Evolutionary conservation across 2,329 filamentous ascomycete genomes (phyloP), one percentile per base, ranked within the genome.

Genomic region (Monosporascus sp.): DNA sequence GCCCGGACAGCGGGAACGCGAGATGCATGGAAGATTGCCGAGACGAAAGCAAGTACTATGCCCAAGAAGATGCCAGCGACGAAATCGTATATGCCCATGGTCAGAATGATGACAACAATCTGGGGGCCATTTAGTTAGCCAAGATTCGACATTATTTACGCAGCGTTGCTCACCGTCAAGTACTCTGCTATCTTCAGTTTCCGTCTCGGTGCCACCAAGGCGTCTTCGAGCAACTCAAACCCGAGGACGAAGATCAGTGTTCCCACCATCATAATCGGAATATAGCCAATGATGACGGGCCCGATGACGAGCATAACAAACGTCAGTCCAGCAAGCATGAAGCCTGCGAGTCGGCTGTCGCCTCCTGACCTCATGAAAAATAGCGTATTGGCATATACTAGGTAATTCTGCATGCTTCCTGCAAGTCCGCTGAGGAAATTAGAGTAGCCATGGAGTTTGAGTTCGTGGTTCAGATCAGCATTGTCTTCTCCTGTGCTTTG

Each of bases 1-100:
- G 89, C 90, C 48, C 93, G 83, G 47, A 99, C 89, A 17, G 94
- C 91, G 1, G 92, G 91, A 35, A 95, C 88, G 51, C 88, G 83
- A 2, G 94, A 96, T 9, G 91, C 93, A 68, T 97, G 92, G 25
- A 97, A 85, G 27, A 96, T 90, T 57, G 96, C 88, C 46, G 90
- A 93, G 24, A 95, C 81, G 65, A 96, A 97, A 0, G 94, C 94
- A 45, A 99, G 77, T 2, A 96, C 79, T 51, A 99, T 96, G 5
- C 94, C 94, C 31, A 96, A 82, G 11, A 94, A 85, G 45, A 99
- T 97, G 20, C 94, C 94, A 27, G 91, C 84, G 4, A 99, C 94
- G 66, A 99, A 99, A 70, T 99, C 94, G 72, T 96, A 93, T 9
- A 91, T 84, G 2, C 94, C 94, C 94, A 99, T 99, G 39, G 96